Percentiles rank a stretch among this genome's conserved stretches.
These are phyloP conservation scores for Coemansia sp. DNA, from an alignment of 192 early-diverging fungal genomes.

Conservation along the genomic window DNA sequence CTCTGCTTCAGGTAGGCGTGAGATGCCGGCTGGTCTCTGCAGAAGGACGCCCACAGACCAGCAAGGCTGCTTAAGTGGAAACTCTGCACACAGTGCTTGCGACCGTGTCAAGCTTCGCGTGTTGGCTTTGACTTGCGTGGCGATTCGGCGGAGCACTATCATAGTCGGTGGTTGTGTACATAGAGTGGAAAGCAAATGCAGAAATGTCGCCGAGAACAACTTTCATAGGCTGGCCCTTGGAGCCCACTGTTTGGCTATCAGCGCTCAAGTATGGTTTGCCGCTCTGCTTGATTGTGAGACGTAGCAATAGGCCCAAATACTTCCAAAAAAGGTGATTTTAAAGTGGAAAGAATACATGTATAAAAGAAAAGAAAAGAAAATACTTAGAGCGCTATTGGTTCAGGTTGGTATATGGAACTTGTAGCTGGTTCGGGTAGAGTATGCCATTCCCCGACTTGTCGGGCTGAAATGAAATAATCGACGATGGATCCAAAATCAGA, in stretches of 20 bases:
- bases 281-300: background rate
- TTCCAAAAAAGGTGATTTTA: background rate
- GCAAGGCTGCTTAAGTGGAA: constrained; percentile 11
- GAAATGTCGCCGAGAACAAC: background rate
- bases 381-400: background rate
- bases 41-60: constrained; percentile 12
- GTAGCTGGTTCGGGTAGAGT: background rate
- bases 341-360: background rate
- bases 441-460: constrained; percentile 3
- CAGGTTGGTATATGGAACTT: too few species aligned
- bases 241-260: background rate
- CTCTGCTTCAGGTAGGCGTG: constrained; percentile 8
- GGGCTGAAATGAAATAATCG: background rate
- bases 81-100: background rate
- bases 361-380: background rate
- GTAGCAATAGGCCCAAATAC: background rate
- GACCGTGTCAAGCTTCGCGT: background rate
- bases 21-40: background rate
- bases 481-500: background rate
- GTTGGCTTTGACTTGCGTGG: background rate
- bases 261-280: background rate
- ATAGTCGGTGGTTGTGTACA: background rate
- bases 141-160: background rate
- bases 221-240: background rate
- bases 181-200: background rate